These are phyloP conservation scores for Ananas comosus DNA, from an alignment of 176 grass and related monocot genomes.

Conservation along the genomic window DNA sequence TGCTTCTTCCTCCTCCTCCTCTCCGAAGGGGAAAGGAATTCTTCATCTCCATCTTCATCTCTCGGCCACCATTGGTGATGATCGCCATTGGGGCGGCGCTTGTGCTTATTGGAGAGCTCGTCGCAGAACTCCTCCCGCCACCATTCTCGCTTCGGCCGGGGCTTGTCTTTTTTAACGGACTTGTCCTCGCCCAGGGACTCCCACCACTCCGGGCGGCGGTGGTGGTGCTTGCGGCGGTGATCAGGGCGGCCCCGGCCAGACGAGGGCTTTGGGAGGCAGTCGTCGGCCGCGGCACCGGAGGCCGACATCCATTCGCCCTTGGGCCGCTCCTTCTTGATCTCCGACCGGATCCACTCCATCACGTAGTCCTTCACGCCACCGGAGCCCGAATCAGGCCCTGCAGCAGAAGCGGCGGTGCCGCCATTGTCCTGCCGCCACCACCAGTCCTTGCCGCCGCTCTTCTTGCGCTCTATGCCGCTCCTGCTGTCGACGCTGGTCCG, in stretches of 20 bases:
- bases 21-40: slow-evolving; percentile 12
- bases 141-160: slow-evolving; percentile 49
- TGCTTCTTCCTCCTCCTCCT: slow-evolving; percentile 52
- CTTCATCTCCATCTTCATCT: slow-evolving; percentile 25
- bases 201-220: slow-evolving; percentile 12
- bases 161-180: slow-evolving; percentile 40
- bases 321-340: slow-evolving; percentile 92
- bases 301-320: slow-evolving; percentile 67
- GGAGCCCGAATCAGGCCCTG: too few species aligned
- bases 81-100: slow-evolving; percentile 48
- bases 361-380: slow-evolving; percentile 78
- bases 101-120: slow-evolving; percentile 84
- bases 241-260: background rate
- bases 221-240: background rate
- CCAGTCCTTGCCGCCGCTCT: slow-evolving; percentile 63
- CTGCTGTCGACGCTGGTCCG: slow-evolving; percentile 35
- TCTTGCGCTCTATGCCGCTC: slow-evolving; percentile 9
- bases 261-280: slow-evolving; percentile 22
- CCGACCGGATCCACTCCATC: slow-evolving; percentile 95
- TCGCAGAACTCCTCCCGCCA: slow-evolving; percentile 96
- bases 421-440: slow-evolving; percentile 91
- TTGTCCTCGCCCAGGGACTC: slow-evolving; percentile 21
- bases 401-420: slow-evolving; percentile 4
- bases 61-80: slow-evolving; percentile 70
- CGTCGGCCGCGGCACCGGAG: slow-evolving; percentile 15